These are phyloP conservation scores for Daedaleopsis sinensis DNA, from an alignment of 768 basidiomycete species.

Conservation along the genomic window DNA sequence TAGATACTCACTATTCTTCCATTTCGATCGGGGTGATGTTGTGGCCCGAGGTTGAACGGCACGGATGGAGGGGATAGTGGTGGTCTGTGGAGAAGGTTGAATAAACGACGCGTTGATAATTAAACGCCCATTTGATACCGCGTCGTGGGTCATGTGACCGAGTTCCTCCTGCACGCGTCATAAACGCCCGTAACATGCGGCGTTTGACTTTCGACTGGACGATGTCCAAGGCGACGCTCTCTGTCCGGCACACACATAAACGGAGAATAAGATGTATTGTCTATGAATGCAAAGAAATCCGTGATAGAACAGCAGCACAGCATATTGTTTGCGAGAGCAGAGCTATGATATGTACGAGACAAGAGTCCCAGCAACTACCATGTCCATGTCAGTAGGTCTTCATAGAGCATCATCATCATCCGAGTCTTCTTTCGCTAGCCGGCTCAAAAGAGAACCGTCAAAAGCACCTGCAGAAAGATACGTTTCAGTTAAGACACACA, in stretches of 20 bases:
- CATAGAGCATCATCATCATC: conserved; percentile 24
- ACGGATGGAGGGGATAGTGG: background rate
- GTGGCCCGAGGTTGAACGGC: background rate
- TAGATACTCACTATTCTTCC: conserved; percentile 17
- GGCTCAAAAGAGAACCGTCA: conserved; percentile 27
- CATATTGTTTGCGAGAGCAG: background rate
- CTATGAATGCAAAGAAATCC: background rate
- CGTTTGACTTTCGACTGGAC: background rate
- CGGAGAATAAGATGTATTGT: background rate
- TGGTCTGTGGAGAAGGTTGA: conserved; percentile 11
- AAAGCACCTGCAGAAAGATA: conserved; percentile 26
- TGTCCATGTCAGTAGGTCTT: background rate
- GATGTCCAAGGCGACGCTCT: too few relatives aligned
- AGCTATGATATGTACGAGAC: background rate
- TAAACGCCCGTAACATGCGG: too few relatives aligned
- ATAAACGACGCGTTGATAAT: conserved; percentile 1
- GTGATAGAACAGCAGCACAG: background rate
- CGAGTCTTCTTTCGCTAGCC: conserved; percentile 25
- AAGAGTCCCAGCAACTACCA: background rate
- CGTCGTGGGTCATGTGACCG: conserved; percentile 19
- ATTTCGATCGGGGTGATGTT: background rate
- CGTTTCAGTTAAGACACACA: too few relatives aligned
- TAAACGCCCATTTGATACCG: conserved; percentile 16
- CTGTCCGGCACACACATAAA: too few relatives aligned
- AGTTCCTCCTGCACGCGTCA: background rate